These are phyloP conservation scores for Linum lewisii DNA, from an alignment of 345 rosid genomes.

Conservation along the genomic window DNA sequence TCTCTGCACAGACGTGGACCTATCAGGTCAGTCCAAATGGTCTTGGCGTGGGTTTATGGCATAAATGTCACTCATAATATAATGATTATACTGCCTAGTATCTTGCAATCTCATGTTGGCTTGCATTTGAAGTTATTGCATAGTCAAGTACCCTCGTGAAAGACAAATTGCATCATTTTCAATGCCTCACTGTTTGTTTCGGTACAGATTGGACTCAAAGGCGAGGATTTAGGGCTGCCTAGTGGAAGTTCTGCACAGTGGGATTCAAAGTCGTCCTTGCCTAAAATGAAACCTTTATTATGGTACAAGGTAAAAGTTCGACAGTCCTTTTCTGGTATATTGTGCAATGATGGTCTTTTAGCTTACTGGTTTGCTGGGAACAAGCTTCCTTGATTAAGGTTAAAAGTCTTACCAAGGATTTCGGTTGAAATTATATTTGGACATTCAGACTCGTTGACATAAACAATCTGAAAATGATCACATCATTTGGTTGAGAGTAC, in stretches of 20 bases:
- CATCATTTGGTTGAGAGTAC: no score
- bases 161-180: neutral
- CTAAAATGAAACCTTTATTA: conserved; percentile 63
- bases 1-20: conserved; percentile 68
- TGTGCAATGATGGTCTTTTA: no score
- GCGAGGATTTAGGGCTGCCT: conserved; percentile 59
- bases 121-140: no score
- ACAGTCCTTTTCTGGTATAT: no score
- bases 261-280: conserved; percentile 57
- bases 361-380: no score
- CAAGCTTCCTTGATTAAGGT: neutral
- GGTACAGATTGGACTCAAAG: conserved; percentile 70
- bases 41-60: neutral
- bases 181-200: conserved; percentile 6
- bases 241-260: conserved; percentile 66
- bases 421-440: no score
- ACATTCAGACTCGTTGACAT: no score
- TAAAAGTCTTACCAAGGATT: no score
- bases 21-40: conserved; percentile 53
- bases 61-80: conserved; percentile 1
- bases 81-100: conserved; percentile 5
- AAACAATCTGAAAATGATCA: no score
- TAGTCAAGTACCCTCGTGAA: no score
- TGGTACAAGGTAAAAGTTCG: conserved; percentile 79
- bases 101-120: neutral